Percentiles rank a stretch among this genome's conserved stretches.
These are phyloP conservation scores for Aspergillus eucalypticola DNA, from an alignment of 2,329 filamentous ascomycete species.

Conservation along the genomic window DNA sequence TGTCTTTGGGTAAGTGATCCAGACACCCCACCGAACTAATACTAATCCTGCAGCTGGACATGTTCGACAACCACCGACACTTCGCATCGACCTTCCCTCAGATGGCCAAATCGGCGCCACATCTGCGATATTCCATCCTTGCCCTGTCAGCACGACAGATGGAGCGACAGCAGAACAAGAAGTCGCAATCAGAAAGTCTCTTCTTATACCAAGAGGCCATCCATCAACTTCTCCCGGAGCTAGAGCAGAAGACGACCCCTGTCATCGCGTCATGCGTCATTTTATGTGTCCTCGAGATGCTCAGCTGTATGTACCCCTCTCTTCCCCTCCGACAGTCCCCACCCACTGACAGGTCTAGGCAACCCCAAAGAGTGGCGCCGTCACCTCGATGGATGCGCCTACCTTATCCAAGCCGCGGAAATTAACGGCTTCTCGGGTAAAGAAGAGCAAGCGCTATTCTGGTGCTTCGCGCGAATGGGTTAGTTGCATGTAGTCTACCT, in stretches of 20 bases:
- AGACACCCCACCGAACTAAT: background rate
- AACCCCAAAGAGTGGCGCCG: conserved; percentile 52
- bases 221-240: conserved; percentile 49
- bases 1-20: conserved; percentile 27
- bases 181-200: conserved; percentile 48
- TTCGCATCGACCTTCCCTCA: conserved; percentile 53
- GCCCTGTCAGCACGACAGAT: conserved; percentile 55
- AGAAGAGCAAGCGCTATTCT: conserved; percentile 54
- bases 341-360: conserved; percentile 14
- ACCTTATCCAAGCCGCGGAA: conserved; percentile 52
- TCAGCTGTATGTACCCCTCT: conserved; percentile 40
- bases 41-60: conserved; percentile 46
- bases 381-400: conserved; percentile 56
- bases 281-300: conserved; percentile 56
- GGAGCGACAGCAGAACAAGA: conserved; percentile 47
- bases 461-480: conserved; percentile 58
- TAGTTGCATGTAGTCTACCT: conserved; percentile 1
- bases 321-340: background rate
- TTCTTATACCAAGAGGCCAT: conserved; percentile 56
- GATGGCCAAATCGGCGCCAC: conserved; percentile 47
- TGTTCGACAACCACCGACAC: conserved; percentile 53
- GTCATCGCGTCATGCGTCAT: conserved; percentile 57
- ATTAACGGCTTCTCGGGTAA: conserved; percentile 55
- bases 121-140: conserved; percentile 53
- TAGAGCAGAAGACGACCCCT: conserved; percentile 49